Conservation (phyloP, 345 rosid genomes). For the Excoecaria agallocha region DNA sequence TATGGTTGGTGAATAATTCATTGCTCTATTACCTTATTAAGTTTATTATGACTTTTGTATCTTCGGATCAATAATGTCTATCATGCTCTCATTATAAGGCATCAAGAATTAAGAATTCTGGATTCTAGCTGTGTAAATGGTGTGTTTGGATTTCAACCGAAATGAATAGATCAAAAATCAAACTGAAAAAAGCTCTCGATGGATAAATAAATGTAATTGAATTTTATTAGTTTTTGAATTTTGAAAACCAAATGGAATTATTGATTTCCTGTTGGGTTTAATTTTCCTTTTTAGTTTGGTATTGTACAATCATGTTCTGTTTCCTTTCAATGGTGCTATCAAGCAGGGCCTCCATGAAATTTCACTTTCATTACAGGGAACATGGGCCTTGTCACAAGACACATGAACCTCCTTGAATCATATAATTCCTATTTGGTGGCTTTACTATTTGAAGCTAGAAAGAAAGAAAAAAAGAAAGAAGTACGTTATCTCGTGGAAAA, state of each 20-base stretch:
- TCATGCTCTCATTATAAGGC: background rate
- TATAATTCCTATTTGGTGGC: background rate
- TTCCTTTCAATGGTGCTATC: background rate
- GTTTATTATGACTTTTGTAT: background rate
- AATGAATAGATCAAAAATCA: too few species aligned
- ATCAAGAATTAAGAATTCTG: background rate
- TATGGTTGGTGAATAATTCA: background rate
- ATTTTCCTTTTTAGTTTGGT: too few species aligned
- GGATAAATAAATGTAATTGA: too few species aligned
- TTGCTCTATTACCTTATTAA: background rate
- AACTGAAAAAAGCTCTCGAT: too few species aligned
- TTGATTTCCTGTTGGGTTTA: too few species aligned
- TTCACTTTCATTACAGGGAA: background rate
- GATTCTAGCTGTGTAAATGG: background rate
- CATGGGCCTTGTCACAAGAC: background rate
- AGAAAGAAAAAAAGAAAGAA: constrained; percentile 3
- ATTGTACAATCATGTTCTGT: too few species aligned
- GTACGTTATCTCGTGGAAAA: background rate
- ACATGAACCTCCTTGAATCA: background rate
- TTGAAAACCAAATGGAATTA: too few species aligned
- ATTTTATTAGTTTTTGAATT: too few species aligned
- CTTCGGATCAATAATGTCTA: background rate
- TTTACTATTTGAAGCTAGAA: background rate
- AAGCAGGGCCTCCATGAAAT: background rate
- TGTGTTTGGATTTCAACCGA: too few species aligned